Percentiles rank a stretch among this genome's conserved stretches.
phyloP scores from a whole-genome alignment of 305 asterid species.

The Solanum hybrid region DNA sequence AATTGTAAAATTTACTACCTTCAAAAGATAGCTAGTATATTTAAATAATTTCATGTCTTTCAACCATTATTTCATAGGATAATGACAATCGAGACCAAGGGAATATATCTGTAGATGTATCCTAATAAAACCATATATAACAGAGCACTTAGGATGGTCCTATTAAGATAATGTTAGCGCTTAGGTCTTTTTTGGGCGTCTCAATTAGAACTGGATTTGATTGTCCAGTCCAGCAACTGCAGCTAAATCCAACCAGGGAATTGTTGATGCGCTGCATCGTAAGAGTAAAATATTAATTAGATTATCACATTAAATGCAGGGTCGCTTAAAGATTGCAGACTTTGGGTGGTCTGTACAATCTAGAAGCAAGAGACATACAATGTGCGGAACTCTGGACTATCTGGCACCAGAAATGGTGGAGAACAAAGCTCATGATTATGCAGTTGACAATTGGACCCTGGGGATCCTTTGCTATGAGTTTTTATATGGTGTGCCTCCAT shows the following conservation, averaged over 20 bases:
- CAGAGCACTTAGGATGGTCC: not conserved
- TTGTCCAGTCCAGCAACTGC: not conserved
- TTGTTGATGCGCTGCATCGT: not conserved
- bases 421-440: constrained; percentile 71
- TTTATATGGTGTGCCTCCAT: constrained; percentile 78
- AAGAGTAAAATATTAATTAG: not conserved
- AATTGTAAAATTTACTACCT: not conserved
- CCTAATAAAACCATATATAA: not conserved
- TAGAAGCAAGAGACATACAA: constrained; percentile 64
- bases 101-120: not conserved
- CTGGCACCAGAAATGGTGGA: constrained; percentile 98
- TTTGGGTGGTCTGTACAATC: constrained; percentile 98
- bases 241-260: not conserved
- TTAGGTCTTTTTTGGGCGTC: not conserved
- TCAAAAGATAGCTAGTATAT: not conserved
- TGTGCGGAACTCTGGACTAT: constrained; percentile 96
- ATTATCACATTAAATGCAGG: constrained; percentile 33
- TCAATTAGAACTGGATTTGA: not conserved
- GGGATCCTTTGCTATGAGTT: constrained; percentile 89
- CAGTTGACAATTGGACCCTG: constrained; percentile 92
- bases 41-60: not conserved
- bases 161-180: not conserved
- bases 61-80: not conserved
- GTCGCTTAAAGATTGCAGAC: constrained; percentile 88
- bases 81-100: not conserved